Evolutionary conservation across 2,329 filamentous ascomycete species (phyloP).

Genomic region (Botrytis porri): DNA sequence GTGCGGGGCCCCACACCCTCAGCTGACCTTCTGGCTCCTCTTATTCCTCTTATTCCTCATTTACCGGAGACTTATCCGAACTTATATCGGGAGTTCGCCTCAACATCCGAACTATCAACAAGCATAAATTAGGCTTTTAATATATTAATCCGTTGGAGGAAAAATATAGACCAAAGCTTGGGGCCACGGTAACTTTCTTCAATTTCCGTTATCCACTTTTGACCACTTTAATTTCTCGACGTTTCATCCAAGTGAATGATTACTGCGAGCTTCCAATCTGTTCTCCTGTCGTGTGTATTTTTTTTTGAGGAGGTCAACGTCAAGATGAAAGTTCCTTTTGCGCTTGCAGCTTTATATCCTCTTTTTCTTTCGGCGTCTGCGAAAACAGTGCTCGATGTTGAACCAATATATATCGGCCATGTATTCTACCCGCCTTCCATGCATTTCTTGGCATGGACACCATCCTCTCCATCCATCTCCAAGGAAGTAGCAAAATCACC

Average conservation of each 20-base stretch:
- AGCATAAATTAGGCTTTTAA: neutral
- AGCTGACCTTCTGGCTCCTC: neutral
- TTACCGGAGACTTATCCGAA: constrained; percentile 2
- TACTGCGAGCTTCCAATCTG: neutral
- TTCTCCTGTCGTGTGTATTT: neutral
- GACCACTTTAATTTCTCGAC: constrained; percentile 1
- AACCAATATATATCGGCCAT: constrained; percentile 35
- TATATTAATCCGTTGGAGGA: constrained; percentile 12
- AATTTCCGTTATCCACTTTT: constrained; percentile 4
- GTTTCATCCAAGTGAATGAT: constrained; percentile 7
- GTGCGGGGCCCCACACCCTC: neutral
- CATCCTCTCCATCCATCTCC: constrained; percentile 8
- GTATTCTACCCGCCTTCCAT: constrained; percentile 35
- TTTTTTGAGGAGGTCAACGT: neutral
- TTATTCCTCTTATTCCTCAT: neutral
- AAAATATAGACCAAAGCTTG: neutral
- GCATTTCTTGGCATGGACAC: constrained; percentile 34
- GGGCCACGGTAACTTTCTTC: constrained; percentile 27
- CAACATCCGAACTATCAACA: neutral
- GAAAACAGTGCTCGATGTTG: constrained; percentile 20
- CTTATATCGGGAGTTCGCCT: constrained; percentile 2
- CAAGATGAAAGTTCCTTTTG: constrained; percentile 23
- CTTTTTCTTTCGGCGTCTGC: neutral
- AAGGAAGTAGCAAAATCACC: neutral
- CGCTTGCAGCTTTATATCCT: neutral